Evolutionary conservation across 2,329 filamentous ascomycete genomes (phyloP), one percentile per base, ranked within the genome.

Genomic region (Cordyceps cicadae): DNA sequence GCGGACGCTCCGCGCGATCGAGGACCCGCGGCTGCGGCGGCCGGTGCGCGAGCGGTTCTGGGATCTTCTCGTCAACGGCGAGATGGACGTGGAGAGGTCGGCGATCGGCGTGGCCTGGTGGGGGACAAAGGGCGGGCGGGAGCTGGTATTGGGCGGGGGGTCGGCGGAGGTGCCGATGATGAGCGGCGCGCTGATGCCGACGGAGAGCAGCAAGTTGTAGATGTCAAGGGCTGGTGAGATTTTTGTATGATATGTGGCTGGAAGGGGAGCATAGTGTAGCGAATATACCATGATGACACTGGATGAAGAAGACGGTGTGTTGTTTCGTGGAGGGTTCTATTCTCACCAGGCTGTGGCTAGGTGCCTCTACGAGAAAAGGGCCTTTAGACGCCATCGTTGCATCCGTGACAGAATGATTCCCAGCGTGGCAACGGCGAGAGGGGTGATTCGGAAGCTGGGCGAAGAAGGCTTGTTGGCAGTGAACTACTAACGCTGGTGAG

Each of bases 41-140:
- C 76, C 79, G 2, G 89, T 87, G 43, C 85, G 86, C 69, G 81
- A 85, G 64, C 79, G 91, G 54, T 88, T 95, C 71, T 92, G 89
- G 86, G 87, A 94, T 62, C 81, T 91, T 3, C 74, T 96, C 11
- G 87, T 87, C 46, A 86, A 82, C 66, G 91, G 91, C 3, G 91
- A 96, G 75, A 88, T 96, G 85, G 92, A 96, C 72, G 87, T 95
- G 26, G 89, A 95, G 70, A 82, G 91, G 62, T 87, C 90, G 7
- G 84, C 87, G 46, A 81, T 89, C 37, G 91, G 88, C 54, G 88
- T 96, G 19, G 84, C 85, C 2, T 97, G 92, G 92, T 96, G 92
- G 92, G 89, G 86, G 12, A 80, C 79, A 14, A 73, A 74, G 41
- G 81, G 81, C 7, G 82, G 74, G 75, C 84, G 71, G 71, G 81